A percentile compares a stretch with the other conserved stretches of the same genome.
Conservation (phyloP, 176 grass and related monocot genomes). For the Pontederia crassipes region DNA sequence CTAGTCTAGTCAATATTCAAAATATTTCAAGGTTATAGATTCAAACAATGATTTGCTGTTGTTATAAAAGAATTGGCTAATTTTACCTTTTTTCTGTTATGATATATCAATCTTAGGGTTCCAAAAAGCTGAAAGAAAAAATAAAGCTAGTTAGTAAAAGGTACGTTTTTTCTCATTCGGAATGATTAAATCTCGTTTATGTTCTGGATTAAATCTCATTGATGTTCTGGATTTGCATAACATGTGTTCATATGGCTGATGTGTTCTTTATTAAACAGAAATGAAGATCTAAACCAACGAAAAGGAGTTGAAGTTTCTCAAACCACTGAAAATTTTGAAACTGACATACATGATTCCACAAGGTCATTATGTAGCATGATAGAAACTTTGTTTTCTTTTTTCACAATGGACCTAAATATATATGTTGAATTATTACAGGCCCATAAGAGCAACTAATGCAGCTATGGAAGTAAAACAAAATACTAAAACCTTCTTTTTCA, state of each 20-base stretch:
- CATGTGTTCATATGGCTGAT: background rate
- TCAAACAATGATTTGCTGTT: background rate
- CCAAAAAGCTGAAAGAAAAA: conserved; percentile 3
- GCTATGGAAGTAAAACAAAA: conserved; percentile 13
- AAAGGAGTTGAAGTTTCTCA: background rate
- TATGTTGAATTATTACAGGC: background rate
- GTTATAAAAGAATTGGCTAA: no score
- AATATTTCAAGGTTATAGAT: background rate
- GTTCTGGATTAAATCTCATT: background rate
- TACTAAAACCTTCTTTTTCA: conserved; percentile 9
- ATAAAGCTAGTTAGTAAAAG: conserved; percentile 10
- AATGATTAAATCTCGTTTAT: background rate
- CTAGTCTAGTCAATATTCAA: no score
- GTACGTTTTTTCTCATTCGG: background rate
- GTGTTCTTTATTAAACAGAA: conserved; percentile 1
- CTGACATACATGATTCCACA: background rate
- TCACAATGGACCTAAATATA: background rate
- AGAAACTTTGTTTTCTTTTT: background rate
- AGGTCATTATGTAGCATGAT: conserved; percentile 8
- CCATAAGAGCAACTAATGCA: background rate
- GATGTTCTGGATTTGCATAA: no score
- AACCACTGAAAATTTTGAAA: conserved; percentile 8
- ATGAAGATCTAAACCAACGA: background rate
- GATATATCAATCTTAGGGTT: conserved; percentile 11
- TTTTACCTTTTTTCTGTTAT: background rate